phyloP scores from a whole-genome alignment of 2,329 filamentous ascomycete genomes.

The Paecilomyces formosus region DNA sequence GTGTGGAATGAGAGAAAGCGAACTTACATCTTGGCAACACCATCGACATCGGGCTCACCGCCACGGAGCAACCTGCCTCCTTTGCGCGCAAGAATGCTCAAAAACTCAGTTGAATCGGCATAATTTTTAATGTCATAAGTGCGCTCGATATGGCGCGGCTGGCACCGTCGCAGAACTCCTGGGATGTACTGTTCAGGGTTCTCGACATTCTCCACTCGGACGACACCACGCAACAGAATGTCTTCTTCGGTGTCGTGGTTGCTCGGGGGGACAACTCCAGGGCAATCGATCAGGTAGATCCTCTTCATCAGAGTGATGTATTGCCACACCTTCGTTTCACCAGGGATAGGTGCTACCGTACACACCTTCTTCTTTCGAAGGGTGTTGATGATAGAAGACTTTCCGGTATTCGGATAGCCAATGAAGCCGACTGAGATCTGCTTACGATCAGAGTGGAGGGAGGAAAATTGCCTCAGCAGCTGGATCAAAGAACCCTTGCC shows the following conservation, averaged over 20 bases:
- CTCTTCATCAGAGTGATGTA: conserved; percentile 94
- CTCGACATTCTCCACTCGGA: conserved; percentile 91
- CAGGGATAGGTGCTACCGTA: conserved; percentile 87
- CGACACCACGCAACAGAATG: conserved; percentile 81
- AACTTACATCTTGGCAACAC: conserved; percentile 72
- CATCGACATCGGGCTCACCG: conserved; percentile 91
- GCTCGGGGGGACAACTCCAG: conserved; percentile 89
- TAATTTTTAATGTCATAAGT: conserved; percentile 86
- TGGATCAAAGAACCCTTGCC: conserved; percentile 92
- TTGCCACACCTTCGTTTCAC: conserved; percentile 97
- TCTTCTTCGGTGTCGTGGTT: conserved; percentile 77
- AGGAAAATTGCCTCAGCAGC: conserved; percentile 85
- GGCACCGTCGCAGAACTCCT: conserved; percentile 70
- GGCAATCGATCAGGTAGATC: conserved; percentile 93
- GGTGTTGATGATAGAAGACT: conserved; percentile 96
- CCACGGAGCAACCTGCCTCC: conserved; percentile 78
- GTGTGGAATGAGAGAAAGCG: background rate
- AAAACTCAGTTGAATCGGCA: conserved; percentile 68
- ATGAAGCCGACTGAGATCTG: conserved; percentile 90
- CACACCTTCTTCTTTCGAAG: conserved; percentile 90
- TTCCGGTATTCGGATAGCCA: conserved; percentile 88
- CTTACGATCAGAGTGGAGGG: conserved; percentile 81
- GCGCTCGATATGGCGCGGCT: conserved; percentile 79
- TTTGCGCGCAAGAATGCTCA: conserved; percentile 82
- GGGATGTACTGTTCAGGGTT: conserved; percentile 94